These are phyloP conservation scores for Russula griseocarnosa DNA, from an alignment of 768 basidiomycete species.

Conservation along the genomic window DNA sequence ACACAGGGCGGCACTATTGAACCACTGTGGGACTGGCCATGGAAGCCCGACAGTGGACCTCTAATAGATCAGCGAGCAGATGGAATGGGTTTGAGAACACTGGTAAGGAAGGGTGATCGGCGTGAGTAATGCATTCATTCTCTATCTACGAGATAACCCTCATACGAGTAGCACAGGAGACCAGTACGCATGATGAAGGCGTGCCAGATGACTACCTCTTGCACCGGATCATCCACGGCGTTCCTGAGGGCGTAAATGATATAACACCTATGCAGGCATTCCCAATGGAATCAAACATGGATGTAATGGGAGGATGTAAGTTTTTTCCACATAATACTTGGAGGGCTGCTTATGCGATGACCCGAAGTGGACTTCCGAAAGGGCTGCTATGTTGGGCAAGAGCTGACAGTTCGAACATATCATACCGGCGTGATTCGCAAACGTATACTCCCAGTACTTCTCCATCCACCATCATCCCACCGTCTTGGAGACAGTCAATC, in stretches of 20 bases:
- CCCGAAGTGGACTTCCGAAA: slow-evolving; percentile 87
- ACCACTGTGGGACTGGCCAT: slow-evolving; percentile 69
- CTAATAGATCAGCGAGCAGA: slow-evolving; percentile 64
- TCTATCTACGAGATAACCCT: slow-evolving; percentile 13
- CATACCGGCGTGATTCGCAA: slow-evolving; percentile 91
- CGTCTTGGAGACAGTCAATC: background rate
- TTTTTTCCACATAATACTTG: slow-evolving; percentile 23
- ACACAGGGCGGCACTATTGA: slow-evolving; percentile 75
- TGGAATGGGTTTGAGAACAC: slow-evolving; percentile 73
- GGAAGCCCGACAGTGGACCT: slow-evolving; percentile 53
- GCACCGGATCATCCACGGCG: slow-evolving; percentile 75
- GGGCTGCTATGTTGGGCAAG: slow-evolving; percentile 98
- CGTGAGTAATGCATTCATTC: slow-evolving; percentile 53
- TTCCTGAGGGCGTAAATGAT: slow-evolving; percentile 83
- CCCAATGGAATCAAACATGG: slow-evolving; percentile 93
- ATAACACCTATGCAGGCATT: slow-evolving; percentile 74
- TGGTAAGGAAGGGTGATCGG: slow-evolving; percentile 63
- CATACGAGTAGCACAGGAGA: slow-evolving; percentile 46
- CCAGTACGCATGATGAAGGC: slow-evolving; percentile 52
- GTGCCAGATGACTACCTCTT: slow-evolving; percentile 59
- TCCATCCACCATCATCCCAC: slow-evolving; percentile 38
- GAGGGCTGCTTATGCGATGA: slow-evolving; percentile 18
- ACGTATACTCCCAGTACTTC: slow-evolving; percentile 75
- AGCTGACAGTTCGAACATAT: slow-evolving; percentile 93
- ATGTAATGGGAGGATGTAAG: slow-evolving; percentile 90